These are phyloP conservation scores for Exophiala mesophila DNA, from an alignment of 2,329 filamentous ascomycete species.

Conservation along the genomic window DNA sequence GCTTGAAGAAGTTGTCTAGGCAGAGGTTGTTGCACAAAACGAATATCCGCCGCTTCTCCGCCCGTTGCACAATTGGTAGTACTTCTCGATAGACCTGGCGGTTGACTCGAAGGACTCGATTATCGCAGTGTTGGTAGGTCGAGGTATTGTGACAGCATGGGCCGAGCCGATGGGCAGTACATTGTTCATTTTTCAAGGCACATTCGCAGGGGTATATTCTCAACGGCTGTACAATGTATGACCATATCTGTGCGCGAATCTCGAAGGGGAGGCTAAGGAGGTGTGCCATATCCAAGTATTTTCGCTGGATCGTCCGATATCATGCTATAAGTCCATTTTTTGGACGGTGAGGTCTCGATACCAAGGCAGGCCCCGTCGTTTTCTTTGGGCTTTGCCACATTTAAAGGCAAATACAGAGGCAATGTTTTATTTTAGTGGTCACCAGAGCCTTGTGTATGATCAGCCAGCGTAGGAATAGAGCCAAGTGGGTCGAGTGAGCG, in stretches of 20 bases:
- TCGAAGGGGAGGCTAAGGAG: constrained; percentile 13
- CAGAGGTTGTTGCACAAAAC: constrained; percentile 17
- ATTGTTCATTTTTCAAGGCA: constrained; percentile 2
- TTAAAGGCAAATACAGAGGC: too few species aligned
- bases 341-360: too few species aligned
- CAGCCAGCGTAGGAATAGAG: too few species aligned
- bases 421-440: too few species aligned
- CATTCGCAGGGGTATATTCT: constrained; percentile 17
- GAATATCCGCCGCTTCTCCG: constrained; percentile 6
- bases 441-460: too few species aligned
- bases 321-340: too few species aligned
- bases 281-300: too few species aligned
- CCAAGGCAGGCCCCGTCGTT: too few species aligned
- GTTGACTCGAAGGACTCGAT: constrained; percentile 15
- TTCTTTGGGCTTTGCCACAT: too few species aligned
- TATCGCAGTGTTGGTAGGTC: constrained; percentile 17
- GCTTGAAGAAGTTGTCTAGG: constrained; percentile 19
- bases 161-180: constrained; percentile 6
- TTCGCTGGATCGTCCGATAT: too few species aligned
- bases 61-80: constrained; percentile 7
- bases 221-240: constrained; percentile 14
- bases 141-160: constrained; percentile 11
- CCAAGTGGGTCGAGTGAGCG: too few species aligned
- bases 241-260: constrained; percentile 19
- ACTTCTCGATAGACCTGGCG: constrained; percentile 14